A percentile compares a stretch with the other conserved stretches of the same genome.
These are phyloP conservation scores for Pseudogymnoascus sp. DNA, from an alignment of 2,329 filamentous ascomycete species.

Conservation along the genomic window DNA sequence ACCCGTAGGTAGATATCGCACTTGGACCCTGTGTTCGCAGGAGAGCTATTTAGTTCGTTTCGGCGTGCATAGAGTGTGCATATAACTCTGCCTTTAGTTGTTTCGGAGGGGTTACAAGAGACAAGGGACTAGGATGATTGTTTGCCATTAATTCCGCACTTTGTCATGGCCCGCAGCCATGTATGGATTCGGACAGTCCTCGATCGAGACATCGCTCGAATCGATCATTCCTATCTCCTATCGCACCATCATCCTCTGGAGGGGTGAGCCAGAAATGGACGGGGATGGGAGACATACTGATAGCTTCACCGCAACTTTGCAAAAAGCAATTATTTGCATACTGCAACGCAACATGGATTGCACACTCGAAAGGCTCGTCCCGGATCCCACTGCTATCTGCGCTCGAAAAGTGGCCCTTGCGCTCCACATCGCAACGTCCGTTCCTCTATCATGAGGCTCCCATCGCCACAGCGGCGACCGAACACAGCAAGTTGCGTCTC, in stretches of 20 bases:
- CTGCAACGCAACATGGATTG: not conserved
- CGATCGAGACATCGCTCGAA: not conserved
- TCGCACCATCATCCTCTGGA: not conserved
- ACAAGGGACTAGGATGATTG: not conserved
- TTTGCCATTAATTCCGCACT: not conserved
- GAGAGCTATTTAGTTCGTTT: not conserved
- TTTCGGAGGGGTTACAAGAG: constrained; percentile 1
- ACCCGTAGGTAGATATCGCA: not conserved
- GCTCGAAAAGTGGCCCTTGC: not conserved
- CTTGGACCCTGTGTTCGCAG: constrained; percentile 4
- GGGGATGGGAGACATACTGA: not conserved
- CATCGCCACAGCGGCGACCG: not conserved
- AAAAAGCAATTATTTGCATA: not conserved
- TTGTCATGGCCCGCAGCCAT: not conserved
- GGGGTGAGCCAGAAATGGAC: not conserved
- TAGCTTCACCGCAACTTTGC: not conserved
- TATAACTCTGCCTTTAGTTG: not conserved
- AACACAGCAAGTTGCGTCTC: not conserved
- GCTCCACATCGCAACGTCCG: not conserved
- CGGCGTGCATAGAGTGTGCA: not conserved
- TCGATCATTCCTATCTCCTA: not conserved
- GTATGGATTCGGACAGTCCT: not conserved
- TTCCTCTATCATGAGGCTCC: not conserved
- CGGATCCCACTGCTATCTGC: not conserved
- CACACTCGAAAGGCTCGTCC: not conserved